A percentile compares a stretch with the other conserved stretches of the same genome.
phyloP scores from a whole-genome alignment of 768 basidiomycete genomes.

The Suillus lakei region DNA sequence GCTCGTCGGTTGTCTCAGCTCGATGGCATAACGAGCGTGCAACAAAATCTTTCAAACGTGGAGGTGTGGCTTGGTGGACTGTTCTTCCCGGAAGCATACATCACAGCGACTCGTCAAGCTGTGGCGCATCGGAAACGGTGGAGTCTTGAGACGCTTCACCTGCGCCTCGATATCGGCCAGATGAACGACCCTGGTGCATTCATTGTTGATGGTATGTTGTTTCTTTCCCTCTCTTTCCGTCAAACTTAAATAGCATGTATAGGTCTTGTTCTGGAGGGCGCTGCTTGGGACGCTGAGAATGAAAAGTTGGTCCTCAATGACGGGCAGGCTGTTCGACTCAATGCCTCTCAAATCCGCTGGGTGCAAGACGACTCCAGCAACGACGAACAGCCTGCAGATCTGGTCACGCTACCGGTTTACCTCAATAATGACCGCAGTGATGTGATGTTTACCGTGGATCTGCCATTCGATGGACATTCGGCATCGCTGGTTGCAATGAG shows the following conservation, averaged over 20 bases:
- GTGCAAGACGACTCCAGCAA: slow-evolving; percentile 55
- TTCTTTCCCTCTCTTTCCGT: slow-evolving; percentile 11
- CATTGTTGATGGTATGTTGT: slow-evolving; percentile 70
- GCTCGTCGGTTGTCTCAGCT: slow-evolving; percentile 83
- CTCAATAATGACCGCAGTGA: slow-evolving; percentile 89
- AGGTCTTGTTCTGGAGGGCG: slow-evolving; percentile 91
- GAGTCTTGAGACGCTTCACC: slow-evolving; percentile 87
- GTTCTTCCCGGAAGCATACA: slow-evolving; percentile 96
- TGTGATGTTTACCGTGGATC: slow-evolving; percentile 86
- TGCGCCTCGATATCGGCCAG: slow-evolving; percentile 82
- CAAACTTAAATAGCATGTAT: slow-evolving; percentile 7
- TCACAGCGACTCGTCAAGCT: slow-evolving; percentile 95
- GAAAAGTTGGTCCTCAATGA: slow-evolving; percentile 82
- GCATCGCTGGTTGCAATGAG: slow-evolving; percentile 80
- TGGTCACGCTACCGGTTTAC: slow-evolving; percentile 90
- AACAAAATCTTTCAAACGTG: slow-evolving; percentile 65
- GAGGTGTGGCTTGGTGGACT: slow-evolving; percentile 93
- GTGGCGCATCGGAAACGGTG: slow-evolving; percentile 91
- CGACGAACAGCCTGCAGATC: slow-evolving; percentile 1
- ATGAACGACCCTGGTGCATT: slow-evolving; percentile 81
- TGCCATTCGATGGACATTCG: slow-evolving; percentile 74
- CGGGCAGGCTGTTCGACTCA: slow-evolving; percentile 78
- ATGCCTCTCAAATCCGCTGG: slow-evolving; percentile 89
- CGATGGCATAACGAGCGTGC: slow-evolving; percentile 58
- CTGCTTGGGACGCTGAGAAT: slow-evolving; percentile 60